Evolutionary conservation across 371 early-diverging fungal species (phyloP), one percentile per base, ranked within the genome.

Genomic region (Cokeromyces recurvatus): DNA sequence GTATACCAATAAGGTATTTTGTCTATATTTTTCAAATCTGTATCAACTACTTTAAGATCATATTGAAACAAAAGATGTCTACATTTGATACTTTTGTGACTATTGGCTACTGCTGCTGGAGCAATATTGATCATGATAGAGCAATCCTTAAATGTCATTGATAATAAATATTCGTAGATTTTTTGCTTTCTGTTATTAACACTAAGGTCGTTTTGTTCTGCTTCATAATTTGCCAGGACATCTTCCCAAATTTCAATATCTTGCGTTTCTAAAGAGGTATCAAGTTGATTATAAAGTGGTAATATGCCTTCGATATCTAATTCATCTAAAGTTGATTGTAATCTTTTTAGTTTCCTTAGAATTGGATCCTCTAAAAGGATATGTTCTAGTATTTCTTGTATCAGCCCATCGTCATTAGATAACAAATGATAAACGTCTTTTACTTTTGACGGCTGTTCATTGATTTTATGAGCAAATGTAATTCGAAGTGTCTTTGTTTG

Each of bases 71-170:
- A 25, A 0, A 20, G 16, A 38, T 51, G 31, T 24, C 9, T 22
- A 3, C 1, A 20, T 3, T 21, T 27, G 20, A 12, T 11, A 27
- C 11, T 37, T 37, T 17, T 50, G 11, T 34, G 35, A 14, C 7
- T 34, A 7, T 27, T 27, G 29, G 35, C 29, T 29, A 8, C 8
- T 21, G 14, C n/a, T n/a, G 8, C 20, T 23, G 35, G 45, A 4
- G 19, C 42, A 1, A 44, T 39, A 53, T 49, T 53, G n/a, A 79
- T 59, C 52, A 79, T 68, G 14, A 81, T 31, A 0, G 84, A 84
- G 16, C 77, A 75, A 43, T 84, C 84, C 43, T 84, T 84, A 17
- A 84, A 68, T 14, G 78, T 77, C 62, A 74, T 74, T 2, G 82
- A 77, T 19, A 84, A 35, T 12, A 79, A 64, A 47, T 67, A 79